Conservation (phyloP, 2,329 filamentous ascomycete species). For the Aureobasidium zeae region DNA sequence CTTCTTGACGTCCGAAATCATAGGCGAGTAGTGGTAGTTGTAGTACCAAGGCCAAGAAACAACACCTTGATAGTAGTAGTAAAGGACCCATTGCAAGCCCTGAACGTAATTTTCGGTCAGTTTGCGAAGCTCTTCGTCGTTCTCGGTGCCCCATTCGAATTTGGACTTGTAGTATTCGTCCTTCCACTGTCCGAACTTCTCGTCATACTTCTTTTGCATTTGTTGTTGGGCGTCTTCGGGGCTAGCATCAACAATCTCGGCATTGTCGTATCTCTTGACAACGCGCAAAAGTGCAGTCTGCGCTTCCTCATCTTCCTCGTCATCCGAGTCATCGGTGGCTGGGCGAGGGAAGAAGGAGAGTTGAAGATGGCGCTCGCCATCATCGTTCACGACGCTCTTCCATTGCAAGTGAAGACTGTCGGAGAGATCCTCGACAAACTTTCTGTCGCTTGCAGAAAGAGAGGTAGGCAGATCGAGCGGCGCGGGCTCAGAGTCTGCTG, state of each 20-base stretch:
- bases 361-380: conserved; percentile 57
- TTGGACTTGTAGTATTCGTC: conserved; percentile 86
- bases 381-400: conserved; percentile 54
- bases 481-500: conserved; percentile 37
- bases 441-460: conserved; percentile 75
- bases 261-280: conserved; percentile 83
- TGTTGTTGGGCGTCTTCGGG: conserved; percentile 68
- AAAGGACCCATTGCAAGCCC: conserved; percentile 94
- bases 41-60: conserved; percentile 99
- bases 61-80: conserved; percentile 95
- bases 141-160: conserved; percentile 78
- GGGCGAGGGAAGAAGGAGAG: conserved; percentile 49
- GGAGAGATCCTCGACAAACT: conserved; percentile 84
- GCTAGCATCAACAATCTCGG: conserved; percentile 70
- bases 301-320: conserved; percentile 74
- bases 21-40: conserved; percentile 88
- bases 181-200: conserved; percentile 89
- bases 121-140: conserved; percentile 68
- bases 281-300: conserved; percentile 75
- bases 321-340: conserved; percentile 45
- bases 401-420: conserved; percentile 57
- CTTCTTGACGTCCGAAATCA: conserved; percentile 91
- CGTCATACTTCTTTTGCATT: conserved; percentile 76
- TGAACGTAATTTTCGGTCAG: conserved; percentile 95
- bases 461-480: conserved; percentile 64